Evolutionary conservation across 75 land plant species (phyloP).

Genomic region (Gnetum montanum): DNA sequence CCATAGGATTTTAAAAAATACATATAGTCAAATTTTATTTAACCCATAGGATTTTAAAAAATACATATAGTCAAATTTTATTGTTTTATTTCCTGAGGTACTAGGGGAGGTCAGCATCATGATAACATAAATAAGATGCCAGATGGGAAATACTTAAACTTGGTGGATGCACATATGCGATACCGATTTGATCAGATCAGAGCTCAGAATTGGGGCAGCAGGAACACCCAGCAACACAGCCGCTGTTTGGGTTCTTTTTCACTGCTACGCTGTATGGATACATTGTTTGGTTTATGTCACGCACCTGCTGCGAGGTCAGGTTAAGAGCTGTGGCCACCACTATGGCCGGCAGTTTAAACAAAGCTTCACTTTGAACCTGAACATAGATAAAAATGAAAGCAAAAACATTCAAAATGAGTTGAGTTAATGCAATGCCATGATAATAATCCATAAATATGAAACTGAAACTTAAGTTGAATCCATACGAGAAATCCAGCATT

Average conservation of each 20-base stretch:
- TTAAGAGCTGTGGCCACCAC: neutral
- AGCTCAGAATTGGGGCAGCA: too few species aligned
- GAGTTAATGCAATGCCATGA: neutral
- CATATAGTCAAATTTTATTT: too few species aligned
- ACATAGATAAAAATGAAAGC: neutral
- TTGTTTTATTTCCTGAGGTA: too few species aligned
- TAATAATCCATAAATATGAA: neutral
- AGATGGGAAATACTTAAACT: too few species aligned
- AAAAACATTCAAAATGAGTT: neutral
- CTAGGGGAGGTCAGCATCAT: too few species aligned
- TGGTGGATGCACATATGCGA: too few species aligned
- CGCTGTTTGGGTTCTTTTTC: neutral
- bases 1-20: too few species aligned
- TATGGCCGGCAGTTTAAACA: neutral
- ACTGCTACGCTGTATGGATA: neutral
- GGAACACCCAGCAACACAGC: neutral
- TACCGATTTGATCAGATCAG: too few species aligned
- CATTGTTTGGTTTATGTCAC: neutral
- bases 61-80: too few species aligned
- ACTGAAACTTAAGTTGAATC: neutral
- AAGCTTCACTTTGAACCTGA: neutral
- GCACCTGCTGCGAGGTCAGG: neutral
- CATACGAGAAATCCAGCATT: constrained; percentile 12
- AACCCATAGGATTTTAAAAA: too few species aligned
- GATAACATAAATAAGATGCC: too few species aligned